Conservation (phyloP, 257 asterid species). For the Gardenia jasminoides region DNA sequence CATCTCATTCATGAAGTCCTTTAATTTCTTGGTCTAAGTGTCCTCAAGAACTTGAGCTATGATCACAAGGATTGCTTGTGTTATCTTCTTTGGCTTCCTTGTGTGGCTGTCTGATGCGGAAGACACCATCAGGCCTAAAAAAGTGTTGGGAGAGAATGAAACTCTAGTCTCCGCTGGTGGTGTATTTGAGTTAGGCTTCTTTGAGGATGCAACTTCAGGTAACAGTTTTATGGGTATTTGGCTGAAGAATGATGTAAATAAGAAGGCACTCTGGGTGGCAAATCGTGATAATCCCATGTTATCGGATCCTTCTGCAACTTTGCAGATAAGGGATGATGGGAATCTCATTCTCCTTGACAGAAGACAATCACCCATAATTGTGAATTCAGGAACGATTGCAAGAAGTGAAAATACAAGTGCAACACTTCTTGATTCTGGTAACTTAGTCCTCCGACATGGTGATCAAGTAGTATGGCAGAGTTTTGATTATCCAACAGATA, state of each 20-base stretch:
- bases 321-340: conserved; percentile 7
- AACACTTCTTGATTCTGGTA: conserved; percentile 11
- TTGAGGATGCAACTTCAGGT: conserved; percentile 1
- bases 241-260: conserved; percentile 3
- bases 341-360: conserved; percentile 1
- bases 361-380: neutral
- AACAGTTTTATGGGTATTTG: neutral
- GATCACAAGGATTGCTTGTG: neutral
- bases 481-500: conserved; percentile 13
- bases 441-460: conserved; percentile 4
- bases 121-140: conserved; percentile 1
- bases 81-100: conserved; percentile 3
- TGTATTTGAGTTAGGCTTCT: conserved; percentile 6
- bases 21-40: neutral
- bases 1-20: neutral
- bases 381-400: neutral
- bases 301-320: neutral
- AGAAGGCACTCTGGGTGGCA: conserved; percentile 6
- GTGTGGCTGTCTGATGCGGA: neutral
- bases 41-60: neutral
- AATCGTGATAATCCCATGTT: conserved; percentile 10
- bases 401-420: conserved; percentile 2
- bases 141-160: neutral
- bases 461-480: conserved; percentile 9
- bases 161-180: neutral